Base-by-base conservation (phyloP, 2,329 filamentous ascomycete species). In the Colletotrichum viniferum region DNA sequence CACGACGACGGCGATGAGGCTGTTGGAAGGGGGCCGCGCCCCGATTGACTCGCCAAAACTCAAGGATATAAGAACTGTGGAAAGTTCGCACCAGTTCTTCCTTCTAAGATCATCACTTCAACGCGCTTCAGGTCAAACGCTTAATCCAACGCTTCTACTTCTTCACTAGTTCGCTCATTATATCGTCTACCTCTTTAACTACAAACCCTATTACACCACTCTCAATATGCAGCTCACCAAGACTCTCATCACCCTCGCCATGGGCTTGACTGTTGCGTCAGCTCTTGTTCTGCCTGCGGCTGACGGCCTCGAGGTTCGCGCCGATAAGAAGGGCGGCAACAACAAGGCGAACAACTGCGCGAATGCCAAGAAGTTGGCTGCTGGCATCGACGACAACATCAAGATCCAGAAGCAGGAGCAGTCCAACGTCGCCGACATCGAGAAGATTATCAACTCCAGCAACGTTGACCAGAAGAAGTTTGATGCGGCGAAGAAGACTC, bases 331-430 rank as follows among this genome's bases (percentile, higher is more conserved):
- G 9, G 43, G n/a, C 8, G 32, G 7, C 18, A 69, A 55, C 24
- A 58, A 14, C 16, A 68, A 62, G 48, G 26, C 36, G 9, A 38
- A 52, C 4, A 52, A 30, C 60, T 81, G 79, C 16, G 74, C 71
- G 5, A 67, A 71, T 7, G 76, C 76, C n/a, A 66, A 73, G 60
- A 78, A 79, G 69, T 61, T 80, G 24, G 79, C 78, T 7, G 69
- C 72, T 55, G 78, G 78, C 32, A 80, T 80, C 36, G 66, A 73
- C 13, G 30, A 77, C n/a, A 80, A 80, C 71, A 80, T 80, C 24
- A 55, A 67, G 30, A 77, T 77, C 48, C 79, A 80, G 73, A 69
- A 78, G 74, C 69, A 77, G 66, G 79, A 80, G 76, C 76, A 77
- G 43, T 16, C 65, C 8, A 72, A 78, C 5, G 73, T 76, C 14